phyloP scores from a whole-genome alignment of 176 grass and related monocot species.

The Eragrostis curvula region DNA sequence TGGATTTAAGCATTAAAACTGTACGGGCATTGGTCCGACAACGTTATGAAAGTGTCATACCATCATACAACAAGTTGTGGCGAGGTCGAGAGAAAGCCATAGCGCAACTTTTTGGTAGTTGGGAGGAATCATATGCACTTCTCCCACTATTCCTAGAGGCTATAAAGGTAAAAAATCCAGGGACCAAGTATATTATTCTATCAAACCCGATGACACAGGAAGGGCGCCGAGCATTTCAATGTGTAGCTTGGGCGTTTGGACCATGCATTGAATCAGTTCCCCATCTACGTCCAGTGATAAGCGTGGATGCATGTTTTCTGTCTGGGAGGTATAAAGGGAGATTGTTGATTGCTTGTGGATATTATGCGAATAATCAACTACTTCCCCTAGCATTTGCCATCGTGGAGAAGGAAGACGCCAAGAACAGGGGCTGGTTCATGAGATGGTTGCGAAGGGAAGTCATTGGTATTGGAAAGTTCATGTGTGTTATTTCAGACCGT shows the following conservation, averaged over 20 bases:
- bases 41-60: neutral
- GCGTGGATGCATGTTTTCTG: constrained; percentile 3
- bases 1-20: neutral
- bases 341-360: neutral
- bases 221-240: neutral
- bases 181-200: constrained; percentile 8
- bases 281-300: neutral
- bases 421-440: neutral
- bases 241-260: constrained; percentile 21
- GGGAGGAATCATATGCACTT: constrained; percentile 1
- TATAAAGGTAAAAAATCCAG: neutral
- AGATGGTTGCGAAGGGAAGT: neutral
- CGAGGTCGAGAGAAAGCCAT: constrained; percentile 18
- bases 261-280: constrained; percentile 11
- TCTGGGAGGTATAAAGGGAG: neutral
- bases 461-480: neutral
- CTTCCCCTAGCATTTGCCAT: constrained; percentile 18
- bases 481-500: neutral
- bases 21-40: neutral
- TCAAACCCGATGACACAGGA: neutral
- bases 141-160: neutral
- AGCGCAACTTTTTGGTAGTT: constrained; percentile 11
- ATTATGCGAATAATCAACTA: constrained; percentile 18
- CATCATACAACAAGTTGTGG: neutral
- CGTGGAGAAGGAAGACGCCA: constrained; percentile 12